A percentile compares a stretch with the other conserved stretches of the same genome.
phyloP scores from a whole-genome alignment of 768 basidiomycete species.

The Daedaleopsis nitida region DNA sequence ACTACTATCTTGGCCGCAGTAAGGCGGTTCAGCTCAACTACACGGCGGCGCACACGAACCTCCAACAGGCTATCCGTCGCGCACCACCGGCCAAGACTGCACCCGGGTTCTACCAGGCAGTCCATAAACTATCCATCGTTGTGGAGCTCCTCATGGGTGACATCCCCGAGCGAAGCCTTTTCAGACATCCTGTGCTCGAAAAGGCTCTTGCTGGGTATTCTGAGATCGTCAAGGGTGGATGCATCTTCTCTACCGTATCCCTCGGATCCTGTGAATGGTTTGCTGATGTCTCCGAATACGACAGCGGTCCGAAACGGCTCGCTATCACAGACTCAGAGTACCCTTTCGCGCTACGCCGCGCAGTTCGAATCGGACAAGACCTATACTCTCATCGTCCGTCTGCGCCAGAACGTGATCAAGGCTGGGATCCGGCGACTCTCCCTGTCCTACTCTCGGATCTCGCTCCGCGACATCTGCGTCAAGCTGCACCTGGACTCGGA shows the following conservation, averaged over 20 bases:
- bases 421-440: conserved; percentile 95
- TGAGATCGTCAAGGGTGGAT: conserved; percentile 89
- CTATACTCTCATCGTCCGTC: conserved; percentile 86
- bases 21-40: conserved; percentile 93
- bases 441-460: conserved; percentile 93
- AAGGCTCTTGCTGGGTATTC: conserved; percentile 88
- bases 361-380: conserved; percentile 87
- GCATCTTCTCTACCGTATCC: no score
- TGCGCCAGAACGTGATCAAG: conserved; percentile 98
- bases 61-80: conserved; percentile 94
- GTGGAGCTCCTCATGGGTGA: conserved; percentile 98
- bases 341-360: conserved; percentile 71
- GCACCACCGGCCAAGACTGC: conserved; percentile 85
- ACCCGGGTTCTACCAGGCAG: conserved; percentile 94
- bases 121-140: conserved; percentile 92
- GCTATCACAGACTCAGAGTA: conserved; percentile 88
- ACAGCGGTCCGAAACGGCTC: conserved; percentile 94
- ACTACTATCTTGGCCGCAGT: conserved; percentile 93
- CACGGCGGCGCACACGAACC: conserved; percentile 84
- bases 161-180: conserved; percentile 88
- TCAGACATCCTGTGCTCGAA: conserved; percentile 90
- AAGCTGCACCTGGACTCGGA: conserved; percentile 95
- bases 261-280: not conserved
- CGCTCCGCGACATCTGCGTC: conserved; percentile 89
- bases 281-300: no score